Evolutionary conservation across 2,329 filamentous ascomycete species (phyloP).

Genomic region (Colletotrichum australisinense): DNA sequence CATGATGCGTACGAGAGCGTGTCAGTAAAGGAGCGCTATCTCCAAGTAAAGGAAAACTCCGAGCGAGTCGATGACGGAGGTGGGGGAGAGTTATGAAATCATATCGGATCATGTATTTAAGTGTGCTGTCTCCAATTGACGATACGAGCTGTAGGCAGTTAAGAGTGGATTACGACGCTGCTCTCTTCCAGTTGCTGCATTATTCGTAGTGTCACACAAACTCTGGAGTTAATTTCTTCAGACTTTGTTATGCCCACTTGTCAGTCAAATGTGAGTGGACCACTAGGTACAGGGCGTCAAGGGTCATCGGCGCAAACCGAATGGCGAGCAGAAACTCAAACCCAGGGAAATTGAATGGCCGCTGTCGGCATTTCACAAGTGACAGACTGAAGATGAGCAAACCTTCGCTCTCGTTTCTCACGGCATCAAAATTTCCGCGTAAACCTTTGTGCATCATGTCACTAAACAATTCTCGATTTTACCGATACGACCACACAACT

Average conservation of each 20-base stretch:
- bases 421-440: neutral
- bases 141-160: neutral
- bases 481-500: neutral
- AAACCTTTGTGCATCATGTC: neutral
- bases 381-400: neutral
- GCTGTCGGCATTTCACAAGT: neutral
- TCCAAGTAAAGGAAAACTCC: neutral
- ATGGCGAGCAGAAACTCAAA: neutral
- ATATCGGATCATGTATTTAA: neutral
- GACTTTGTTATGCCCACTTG: neutral
- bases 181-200: too few species aligned
- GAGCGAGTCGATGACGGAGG: neutral
- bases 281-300: neutral
- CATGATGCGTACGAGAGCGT: conserved; percentile 12
- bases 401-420: neutral
- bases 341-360: neutral
- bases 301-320: neutral
- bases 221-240: neutral
- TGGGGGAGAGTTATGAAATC: neutral
- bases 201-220: neutral
- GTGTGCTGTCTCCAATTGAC: neutral
- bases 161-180: neutral
- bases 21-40: conserved; percentile 14
- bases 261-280: neutral
- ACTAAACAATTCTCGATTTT: neutral